Conservation (phyloP, 208 protist genomes). For the Leishmania mexicana region DNA sequence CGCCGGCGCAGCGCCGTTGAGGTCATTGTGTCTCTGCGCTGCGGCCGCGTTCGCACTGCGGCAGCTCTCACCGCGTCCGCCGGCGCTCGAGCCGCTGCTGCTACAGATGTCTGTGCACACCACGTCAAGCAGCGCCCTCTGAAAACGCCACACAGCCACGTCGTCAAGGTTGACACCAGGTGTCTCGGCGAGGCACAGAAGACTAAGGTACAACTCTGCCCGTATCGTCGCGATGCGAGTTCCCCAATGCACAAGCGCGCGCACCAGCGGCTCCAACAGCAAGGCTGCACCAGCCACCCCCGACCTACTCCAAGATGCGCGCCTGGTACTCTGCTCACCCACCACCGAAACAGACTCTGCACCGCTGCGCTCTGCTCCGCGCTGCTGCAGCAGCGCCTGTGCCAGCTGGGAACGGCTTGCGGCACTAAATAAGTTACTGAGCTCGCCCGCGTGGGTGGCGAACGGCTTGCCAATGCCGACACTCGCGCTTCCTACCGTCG, state of each 20-base stretch:
- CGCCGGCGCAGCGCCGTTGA: background rate
- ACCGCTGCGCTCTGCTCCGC: conserved; percentile 5
- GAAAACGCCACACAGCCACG: conserved; percentile 56
- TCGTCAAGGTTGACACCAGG: conserved; percentile 69
- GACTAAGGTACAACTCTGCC: conserved; percentile 57
- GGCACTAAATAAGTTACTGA: conserved; percentile 31
- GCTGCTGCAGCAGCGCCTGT: conserved; percentile 19
- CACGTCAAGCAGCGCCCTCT: conserved; percentile 61
- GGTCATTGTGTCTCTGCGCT: background rate
- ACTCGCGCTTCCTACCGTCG: background rate
- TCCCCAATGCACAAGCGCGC: conserved; percentile 59
- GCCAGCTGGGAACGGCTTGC: conserved; percentile 26
- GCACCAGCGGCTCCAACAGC: conserved; percentile 62
- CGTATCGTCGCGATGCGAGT: conserved; percentile 46
- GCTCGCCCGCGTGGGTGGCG: conserved; percentile 27
- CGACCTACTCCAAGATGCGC: background rate
- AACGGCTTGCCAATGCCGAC: conserved; percentile 12
- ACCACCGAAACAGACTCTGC: background rate
- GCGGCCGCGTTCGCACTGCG: background rate
- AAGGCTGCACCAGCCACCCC: background rate
- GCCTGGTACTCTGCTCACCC: background rate
- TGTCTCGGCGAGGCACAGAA: conserved; percentile 59
- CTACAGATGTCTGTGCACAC: conserved; percentile 60
- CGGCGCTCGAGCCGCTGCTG: background rate
- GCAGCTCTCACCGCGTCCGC: background rate